Conservation (phyloP, 2,329 filamentous ascomycete species). For the Colletotrichum simmondsii region DNA sequence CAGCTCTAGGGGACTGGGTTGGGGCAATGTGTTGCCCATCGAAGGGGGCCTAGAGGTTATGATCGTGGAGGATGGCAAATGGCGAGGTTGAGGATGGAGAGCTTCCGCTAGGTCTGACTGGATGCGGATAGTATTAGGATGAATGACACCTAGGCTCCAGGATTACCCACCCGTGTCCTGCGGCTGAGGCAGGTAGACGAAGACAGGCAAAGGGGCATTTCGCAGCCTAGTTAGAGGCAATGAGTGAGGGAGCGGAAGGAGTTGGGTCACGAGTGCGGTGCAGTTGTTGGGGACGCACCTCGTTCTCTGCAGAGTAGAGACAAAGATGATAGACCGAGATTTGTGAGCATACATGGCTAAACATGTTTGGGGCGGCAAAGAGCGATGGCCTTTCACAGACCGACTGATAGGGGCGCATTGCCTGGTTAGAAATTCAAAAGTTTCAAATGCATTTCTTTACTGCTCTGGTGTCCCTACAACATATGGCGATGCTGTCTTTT, state of each 20-base stretch:
- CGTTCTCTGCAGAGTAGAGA: background rate
- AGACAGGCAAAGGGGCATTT: background rate
- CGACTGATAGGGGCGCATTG: background rate
- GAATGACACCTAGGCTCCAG: background rate
- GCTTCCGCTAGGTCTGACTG: background rate
- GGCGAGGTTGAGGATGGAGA: background rate
- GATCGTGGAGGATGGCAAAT: background rate
- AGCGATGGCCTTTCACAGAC: background rate
- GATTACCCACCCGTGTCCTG: background rate
- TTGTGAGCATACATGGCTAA: background rate
- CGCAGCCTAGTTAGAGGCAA: background rate
- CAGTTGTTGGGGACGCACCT: background rate
- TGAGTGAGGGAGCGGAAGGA: background rate
- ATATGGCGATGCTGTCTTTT: background rate
- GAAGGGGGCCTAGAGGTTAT: background rate
- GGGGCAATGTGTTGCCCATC: background rate
- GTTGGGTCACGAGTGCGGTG: background rate
- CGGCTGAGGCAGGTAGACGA: background rate
- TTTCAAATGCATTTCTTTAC: background rate
- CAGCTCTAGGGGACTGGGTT: too few relatives aligned
- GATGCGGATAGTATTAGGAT: background rate
- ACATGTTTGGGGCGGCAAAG: background rate
- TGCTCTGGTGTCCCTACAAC: background rate
- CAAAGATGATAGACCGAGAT: conserved; percentile 8
- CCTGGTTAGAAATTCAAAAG: conserved; percentile 1